Conservation (phyloP, 2,329 filamentous ascomycete species). For the Fusarium verticillioides region DNA sequence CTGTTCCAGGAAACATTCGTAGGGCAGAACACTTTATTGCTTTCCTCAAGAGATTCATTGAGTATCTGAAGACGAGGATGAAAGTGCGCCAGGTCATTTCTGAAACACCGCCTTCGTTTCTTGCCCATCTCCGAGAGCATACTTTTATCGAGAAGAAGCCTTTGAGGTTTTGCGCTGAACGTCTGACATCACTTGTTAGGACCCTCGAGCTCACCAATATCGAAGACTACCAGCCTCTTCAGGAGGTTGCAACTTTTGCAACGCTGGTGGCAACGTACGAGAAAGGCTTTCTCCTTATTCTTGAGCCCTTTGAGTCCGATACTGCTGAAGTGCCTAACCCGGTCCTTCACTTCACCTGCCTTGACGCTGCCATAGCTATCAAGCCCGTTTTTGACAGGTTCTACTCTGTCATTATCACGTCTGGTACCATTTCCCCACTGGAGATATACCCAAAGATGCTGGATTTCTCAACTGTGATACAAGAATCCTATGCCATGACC, state of each 20-base stretch:
- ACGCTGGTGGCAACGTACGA: conserved; percentile 97
- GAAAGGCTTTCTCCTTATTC: conserved; percentile 92
- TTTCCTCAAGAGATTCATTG: conserved; percentile 95
- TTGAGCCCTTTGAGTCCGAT: conserved; percentile 97
- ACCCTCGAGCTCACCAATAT: conserved; percentile 97
- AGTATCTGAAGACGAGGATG: conserved; percentile 98
- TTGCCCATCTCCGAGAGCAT: conserved; percentile 91
- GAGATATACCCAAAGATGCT: conserved; percentile 99
- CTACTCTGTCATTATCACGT: conserved; percentile 97
- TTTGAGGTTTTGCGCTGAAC: conserved; percentile 91
- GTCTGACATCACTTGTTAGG: conserved; percentile 91
- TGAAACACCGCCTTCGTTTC: conserved; percentile 93
- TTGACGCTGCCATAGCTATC: conserved; percentile 97
- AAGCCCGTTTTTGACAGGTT: conserved; percentile 98
- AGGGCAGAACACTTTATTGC: conserved; percentile 95
- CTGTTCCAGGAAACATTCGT: conserved; percentile 94
- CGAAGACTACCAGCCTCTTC: conserved; percentile 95
- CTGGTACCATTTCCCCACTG: conserved; percentile 93
- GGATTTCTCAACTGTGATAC: conserved; percentile 88
- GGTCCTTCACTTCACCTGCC: conserved; percentile 94
- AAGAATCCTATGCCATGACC: conserved; percentile 98
- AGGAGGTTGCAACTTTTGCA: conserved; percentile 97
- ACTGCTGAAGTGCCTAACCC: conserved; percentile 96
- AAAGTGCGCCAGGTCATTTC: conserved; percentile 98
- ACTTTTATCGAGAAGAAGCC: conserved; percentile 99